phyloP scores from a whole-genome alignment of 208 protist species.

The Leptomonas pyrrhocoris region DNA sequence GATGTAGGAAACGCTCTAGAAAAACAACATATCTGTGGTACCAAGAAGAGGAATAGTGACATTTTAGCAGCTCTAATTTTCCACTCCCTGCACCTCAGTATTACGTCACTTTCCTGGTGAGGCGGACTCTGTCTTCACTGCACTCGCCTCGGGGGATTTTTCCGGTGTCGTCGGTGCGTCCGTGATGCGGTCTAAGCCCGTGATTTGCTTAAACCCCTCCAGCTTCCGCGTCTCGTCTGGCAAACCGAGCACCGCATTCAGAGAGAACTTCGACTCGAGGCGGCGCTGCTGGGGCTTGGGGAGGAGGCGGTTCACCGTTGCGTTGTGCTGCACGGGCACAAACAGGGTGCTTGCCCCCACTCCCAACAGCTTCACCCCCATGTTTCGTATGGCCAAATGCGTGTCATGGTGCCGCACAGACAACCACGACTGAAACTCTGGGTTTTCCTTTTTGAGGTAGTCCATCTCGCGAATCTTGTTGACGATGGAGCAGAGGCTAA shows the following conservation, averaged over 20 bases:
- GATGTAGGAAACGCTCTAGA: no score
- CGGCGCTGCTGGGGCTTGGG: slow-evolving; percentile 84
- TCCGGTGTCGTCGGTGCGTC: slow-evolving; percentile 5
- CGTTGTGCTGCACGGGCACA: slow-evolving; percentile 72
- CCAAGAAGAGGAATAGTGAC: no score
- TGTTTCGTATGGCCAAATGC: slow-evolving; percentile 82
- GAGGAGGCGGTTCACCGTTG: slow-evolving; percentile 85
- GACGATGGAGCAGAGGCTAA: slow-evolving; percentile 80
- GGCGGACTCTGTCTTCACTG: neutral
- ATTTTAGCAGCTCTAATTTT: no score
- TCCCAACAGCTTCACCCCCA: slow-evolving; percentile 81
- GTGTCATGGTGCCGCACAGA: slow-evolving; percentile 77
- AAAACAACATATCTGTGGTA: no score
- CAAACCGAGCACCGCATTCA: slow-evolving; percentile 78
- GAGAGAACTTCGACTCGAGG: slow-evolving; percentile 73
- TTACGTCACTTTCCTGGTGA: neutral
- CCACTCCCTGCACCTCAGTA: no score
- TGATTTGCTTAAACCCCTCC: slow-evolving; percentile 84
- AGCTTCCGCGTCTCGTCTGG: slow-evolving; percentile 84
- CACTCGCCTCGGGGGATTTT: neutral
- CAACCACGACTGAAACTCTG: slow-evolving; percentile 90
- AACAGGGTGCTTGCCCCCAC: slow-evolving; percentile 86
- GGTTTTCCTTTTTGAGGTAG: slow-evolving; percentile 85
- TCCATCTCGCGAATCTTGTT: slow-evolving; percentile 92
- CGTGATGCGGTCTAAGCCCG: slow-evolving; percentile 38